These are phyloP conservation scores for Helminthosporium solani DNA, from an alignment of 2,329 filamentous ascomycete species.

Conservation along the genomic window DNA sequence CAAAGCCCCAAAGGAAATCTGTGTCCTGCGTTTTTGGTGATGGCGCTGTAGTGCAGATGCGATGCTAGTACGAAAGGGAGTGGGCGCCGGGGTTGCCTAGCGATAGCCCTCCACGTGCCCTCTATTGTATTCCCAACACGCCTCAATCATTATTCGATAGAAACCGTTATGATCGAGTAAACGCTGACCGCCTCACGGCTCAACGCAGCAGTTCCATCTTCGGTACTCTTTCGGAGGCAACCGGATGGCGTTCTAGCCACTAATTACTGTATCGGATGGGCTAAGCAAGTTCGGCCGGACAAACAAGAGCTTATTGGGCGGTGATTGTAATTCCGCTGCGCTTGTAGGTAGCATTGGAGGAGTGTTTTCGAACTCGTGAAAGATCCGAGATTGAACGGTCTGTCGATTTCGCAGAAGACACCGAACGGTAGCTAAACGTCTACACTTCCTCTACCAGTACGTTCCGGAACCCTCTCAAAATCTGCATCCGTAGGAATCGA, in stretches of 20 bases:
- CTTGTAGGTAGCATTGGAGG: not conserved
- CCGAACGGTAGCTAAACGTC: not conserved
- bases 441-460: not conserved
- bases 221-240: slow-evolving; percentile 21
- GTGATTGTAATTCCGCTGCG: not conserved
- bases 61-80: slow-evolving; percentile 6
- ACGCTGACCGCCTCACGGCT: slow-evolving; percentile 15
- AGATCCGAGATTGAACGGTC: not conserved
- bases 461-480: no score
- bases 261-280: not conserved
- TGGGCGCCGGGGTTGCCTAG: slow-evolving; percentile 21
- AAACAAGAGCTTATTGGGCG: not conserved
- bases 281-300: not conserved
- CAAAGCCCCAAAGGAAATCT: not conserved
- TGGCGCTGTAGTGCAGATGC: not conserved
- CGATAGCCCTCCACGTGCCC: slow-evolving; percentile 26
- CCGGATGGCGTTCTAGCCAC: slow-evolving; percentile 17
- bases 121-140: no score
- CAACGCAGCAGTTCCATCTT: slow-evolving; percentile 7
- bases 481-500: no score
- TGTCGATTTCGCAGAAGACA: not conserved
- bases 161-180: slow-evolving; percentile 35
- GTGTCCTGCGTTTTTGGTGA: not conserved
- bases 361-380: no score
- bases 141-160: slow-evolving; percentile 34